Base-by-base conservation (phyloP, 208 protist genomes). In the Leishmania mexicana region DNA sequence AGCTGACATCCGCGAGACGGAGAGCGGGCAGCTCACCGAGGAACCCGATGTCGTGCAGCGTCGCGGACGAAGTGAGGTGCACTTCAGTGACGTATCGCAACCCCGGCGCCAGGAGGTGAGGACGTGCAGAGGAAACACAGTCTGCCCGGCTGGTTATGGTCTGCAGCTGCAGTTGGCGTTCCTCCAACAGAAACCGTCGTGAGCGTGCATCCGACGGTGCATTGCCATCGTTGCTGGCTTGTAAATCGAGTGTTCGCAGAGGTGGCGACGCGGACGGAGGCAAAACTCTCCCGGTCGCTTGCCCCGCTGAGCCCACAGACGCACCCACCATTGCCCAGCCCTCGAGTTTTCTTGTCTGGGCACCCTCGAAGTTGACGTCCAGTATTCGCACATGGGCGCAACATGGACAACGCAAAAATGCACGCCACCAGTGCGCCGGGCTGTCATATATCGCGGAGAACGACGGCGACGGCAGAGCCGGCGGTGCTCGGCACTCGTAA, bases 331-430 rank as follows among this genome's bases (percentile, higher is more conserved):
- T 31, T 49, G 67, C 67, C 67, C 40, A 42, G 21, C 21, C 67
- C 67, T 73, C 67, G 3, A 28, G 17, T 45, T 49, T 73, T 49
- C 40, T 49, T 10, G 17, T 1, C 40, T n/a, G 17, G 8, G 67
- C 60, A 31, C 79, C 79, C 10, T 82, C 79, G n/a, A 82, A 60
- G 79, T 77, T 17, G 21, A 82, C 19, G 70, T 76, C 57, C 19
- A 82, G 45, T 13, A 58, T 6, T 2, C 15, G 38, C 7, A 82
- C 58, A 19, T 62, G 54, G 7, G 38, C 47, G 45, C 79, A 82
- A 51, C 79, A 77, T 13, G 31, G 24, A 4, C 19, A 58, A 31
- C 15, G 15, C 21, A 38, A 42, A 11, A 47, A 62, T 24, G n/a
- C 21, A n/a, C 17, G 11, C 11, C 54, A 31, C 57, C 71, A 82